Base-by-base conservation (phyloP, 208 protist genomes). In the Trypanosoma melophagium region DNA sequence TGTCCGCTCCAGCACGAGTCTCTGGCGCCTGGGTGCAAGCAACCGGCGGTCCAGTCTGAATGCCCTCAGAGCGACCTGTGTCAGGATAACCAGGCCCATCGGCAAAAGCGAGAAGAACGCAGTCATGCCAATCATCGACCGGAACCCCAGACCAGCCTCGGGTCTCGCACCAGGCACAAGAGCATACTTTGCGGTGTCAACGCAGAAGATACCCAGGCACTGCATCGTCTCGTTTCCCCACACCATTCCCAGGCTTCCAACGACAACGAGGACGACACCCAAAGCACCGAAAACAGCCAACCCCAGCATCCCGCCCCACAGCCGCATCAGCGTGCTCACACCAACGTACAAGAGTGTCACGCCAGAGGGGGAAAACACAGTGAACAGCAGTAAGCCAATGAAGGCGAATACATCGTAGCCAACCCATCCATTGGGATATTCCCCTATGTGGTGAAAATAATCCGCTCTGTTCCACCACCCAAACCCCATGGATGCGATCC, bases 191-290 rank as follows among this genome's bases (percentile, higher is more conserved):
- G 47, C 22, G 40, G 51, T 66, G 22, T 66, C 65, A 17, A 77
- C 50, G 58, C 71, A 78, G 66, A 83, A 79, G 31, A 83, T 22
- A 17, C 56, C 64, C n/a, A 62, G 53, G 38, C 77, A 83, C 44
- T 56, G 21, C 28, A 68, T 54, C 40, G 69, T 68, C 31, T 72
- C 66, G 2, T 21, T 38, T 40, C 77, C 71, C 60, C 69, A 75
- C 3, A 78, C 10, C 22, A 66, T 50, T 17, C 66, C 72, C 13
- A 60, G 14, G 40, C 68, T 55, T 57, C 55, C 69, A 17, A 61
- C 10, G 1, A 56, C 53, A 38, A 64, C 40, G 38, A 75, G 72
- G 24, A 21, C 66, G 2, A 57, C 8, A 58, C 54, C 70, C 25
- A 75, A n/a, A 22, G 21, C 24, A 24, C 24, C 55, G 21, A 62